Evolutionary conservation across 75 land plant genomes (phyloP).

Genomic region (Sequoia sempervirens): DNA sequence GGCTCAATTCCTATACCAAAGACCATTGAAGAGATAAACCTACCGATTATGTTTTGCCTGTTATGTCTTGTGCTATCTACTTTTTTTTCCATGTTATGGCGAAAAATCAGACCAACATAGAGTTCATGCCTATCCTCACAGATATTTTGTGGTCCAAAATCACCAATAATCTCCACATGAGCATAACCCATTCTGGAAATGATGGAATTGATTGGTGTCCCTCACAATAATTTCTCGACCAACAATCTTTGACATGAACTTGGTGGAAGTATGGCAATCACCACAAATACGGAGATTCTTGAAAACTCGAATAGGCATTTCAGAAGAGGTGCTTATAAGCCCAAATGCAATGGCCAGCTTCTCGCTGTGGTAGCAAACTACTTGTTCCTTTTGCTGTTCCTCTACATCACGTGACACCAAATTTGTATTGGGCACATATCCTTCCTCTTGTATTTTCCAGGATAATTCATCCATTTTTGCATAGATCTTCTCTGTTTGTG

Average conservation of each 20-base stretch:
- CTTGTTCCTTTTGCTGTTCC: constrained; percentile 2
- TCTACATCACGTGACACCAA: constrained; percentile 1
- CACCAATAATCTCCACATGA: constrained; percentile 17
- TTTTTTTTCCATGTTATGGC: neutral
- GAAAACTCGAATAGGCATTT: constrained; percentile 14
- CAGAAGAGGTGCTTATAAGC: constrained; percentile 9
- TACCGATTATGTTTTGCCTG: neutral
- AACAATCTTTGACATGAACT: constrained; percentile 14
- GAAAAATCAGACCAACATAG: neutral
- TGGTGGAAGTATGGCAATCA: constrained; percentile 20
- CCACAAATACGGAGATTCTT: constrained; percentile 20
- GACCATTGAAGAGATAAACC: neutral
- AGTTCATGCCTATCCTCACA: neutral
- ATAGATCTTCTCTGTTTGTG: constrained; percentile 13
- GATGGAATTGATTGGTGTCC: constrained; percentile 19
- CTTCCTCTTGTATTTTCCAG: constrained; percentile 8
- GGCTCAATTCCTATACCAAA: neutral
- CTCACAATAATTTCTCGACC: constrained; percentile 16
- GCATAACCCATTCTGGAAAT: constrained; percentile 21
- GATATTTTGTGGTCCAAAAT: neutral
- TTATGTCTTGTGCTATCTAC: neutral
- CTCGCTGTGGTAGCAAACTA: constrained; percentile 17
- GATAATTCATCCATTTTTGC: constrained; percentile 10
- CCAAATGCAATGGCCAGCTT: constrained; percentile 21
- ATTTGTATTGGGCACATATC: constrained; percentile 12